A percentile compares a stretch with the other conserved stretches of the same genome.
Evolutionary conservation across 1,139 yeast genomes (phyloP).

Genomic region (Hemisphaericaspora subhashii): DNA sequence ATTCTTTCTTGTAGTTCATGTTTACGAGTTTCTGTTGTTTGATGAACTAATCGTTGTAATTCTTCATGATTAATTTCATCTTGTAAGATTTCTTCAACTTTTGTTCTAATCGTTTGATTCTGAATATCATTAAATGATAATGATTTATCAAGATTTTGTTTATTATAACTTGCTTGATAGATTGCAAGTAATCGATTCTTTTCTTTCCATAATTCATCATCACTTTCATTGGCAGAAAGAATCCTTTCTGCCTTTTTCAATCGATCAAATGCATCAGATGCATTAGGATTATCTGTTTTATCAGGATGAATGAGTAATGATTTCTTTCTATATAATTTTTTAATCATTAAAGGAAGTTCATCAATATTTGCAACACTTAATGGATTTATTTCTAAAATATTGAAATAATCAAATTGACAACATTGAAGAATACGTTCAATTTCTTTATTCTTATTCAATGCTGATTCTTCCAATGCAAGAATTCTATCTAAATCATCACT

Average conservation of each 20-base stretch:
- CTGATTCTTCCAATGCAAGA: constrained; percentile 35
- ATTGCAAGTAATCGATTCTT: constrained; percentile 35
- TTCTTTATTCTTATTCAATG: constrained; percentile 50
- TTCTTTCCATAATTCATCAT: constrained; percentile 26
- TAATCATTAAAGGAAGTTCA: constrained; percentile 36
- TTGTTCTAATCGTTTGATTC: constrained; percentile 17
- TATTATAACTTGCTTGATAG: constrained; percentile 25
- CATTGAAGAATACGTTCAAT: constrained; percentile 52
- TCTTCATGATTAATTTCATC: constrained; percentile 33
- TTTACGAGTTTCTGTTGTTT: constrained; percentile 27
- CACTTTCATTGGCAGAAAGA: constrained; percentile 21
- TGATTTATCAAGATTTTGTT: background rate
- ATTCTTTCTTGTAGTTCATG: constrained; percentile 32
- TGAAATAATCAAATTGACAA: constrained; percentile 53
- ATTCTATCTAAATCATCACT: constrained; percentile 32
- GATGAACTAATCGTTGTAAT: constrained; percentile 34
- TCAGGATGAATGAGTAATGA: constrained; percentile 72
- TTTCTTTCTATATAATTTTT: constrained; percentile 54
- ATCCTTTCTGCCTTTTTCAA: constrained; percentile 39
- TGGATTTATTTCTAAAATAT: constrained; percentile 56
- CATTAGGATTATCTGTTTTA: constrained; percentile 52
- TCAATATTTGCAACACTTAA: constrained; percentile 23
- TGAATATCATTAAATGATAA: constrained; percentile 6
- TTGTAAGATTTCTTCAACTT: constrained; percentile 25
- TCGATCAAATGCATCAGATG: constrained; percentile 63